Conservation (phyloP, 345 rosid species). For the Boechera divaricarpa region DNA sequence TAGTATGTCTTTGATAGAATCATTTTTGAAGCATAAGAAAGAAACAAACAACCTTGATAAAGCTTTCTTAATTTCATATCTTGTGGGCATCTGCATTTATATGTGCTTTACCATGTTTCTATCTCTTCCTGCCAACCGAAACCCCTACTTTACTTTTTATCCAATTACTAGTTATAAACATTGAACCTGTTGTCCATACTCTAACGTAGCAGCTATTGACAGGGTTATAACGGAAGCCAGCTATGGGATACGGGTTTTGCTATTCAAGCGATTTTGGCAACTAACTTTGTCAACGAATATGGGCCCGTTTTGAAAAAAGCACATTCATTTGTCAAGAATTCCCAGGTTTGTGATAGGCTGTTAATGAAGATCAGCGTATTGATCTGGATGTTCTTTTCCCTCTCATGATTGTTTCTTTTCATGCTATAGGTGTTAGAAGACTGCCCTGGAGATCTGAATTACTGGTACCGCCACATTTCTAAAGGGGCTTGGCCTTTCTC, state of each 20-base stretch:
- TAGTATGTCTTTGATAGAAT: slow-evolving; percentile 9
- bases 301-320: slow-evolving; percentile 74
- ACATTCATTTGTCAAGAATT: slow-evolving; percentile 60
- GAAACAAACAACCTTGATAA: slow-evolving; percentile 31
- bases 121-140: slow-evolving; percentile 12
- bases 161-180: slow-evolving; percentile 13
- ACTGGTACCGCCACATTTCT: slow-evolving; percentile 96
- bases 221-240: slow-evolving; percentile 99
- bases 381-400: slow-evolving; percentile 7
- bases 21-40: slow-evolving; percentile 14
- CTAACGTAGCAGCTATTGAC: slow-evolving; percentile 49
- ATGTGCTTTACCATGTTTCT: slow-evolving; percentile 1
- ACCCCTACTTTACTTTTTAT: background rate
- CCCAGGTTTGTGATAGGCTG: slow-evolving; percentile 63
- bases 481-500: slow-evolving; percentile 99
- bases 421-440: slow-evolving; percentile 71
- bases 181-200: slow-evolving; percentile 35
- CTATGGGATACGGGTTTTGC: slow-evolving; percentile 93
- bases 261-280: slow-evolving; percentile 82
- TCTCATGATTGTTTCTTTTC: slow-evolving; percentile 19
- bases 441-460: slow-evolving; percentile 81
- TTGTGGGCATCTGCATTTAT: slow-evolving; percentile 6
- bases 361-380: slow-evolving; percentile 21
- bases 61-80: slow-evolving; percentile 12
- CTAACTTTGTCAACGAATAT: slow-evolving; percentile 72